Evolutionary conservation across 257 asterid species (phyloP), one percentile per base, ranked within the genome.

Genomic region (Solanum sitiens): DNA sequence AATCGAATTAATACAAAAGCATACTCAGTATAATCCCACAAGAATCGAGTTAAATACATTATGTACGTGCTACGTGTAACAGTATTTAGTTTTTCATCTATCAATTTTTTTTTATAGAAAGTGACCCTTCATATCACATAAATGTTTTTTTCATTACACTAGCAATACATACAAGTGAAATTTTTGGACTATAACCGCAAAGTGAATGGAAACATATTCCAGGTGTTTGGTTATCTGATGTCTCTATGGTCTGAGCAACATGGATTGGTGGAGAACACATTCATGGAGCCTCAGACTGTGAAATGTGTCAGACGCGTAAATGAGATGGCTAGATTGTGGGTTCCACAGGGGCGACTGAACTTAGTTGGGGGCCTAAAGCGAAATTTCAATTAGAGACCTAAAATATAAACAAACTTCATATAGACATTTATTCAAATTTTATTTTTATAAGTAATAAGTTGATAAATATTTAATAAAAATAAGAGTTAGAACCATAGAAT

Each of bases 151-250:
- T 12, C 53, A 12, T 45, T 45, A 45, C 53, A 45, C 50, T 45
- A 45, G 50, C 15, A 45, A 45, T 11, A 12, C 50, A 45, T 45
- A 45, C 53, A 23, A 23, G 71, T 35, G 80, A 73, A 73, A 73
- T 73, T 73, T 37, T 37, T 18, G 4, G 27, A 72, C 8, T 33
- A 63, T 11, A 63, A 63, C 32, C 3, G 5, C 32, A 23, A 23
- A 63, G 71, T 63, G 15, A 63, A 63, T 63, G 32, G 30, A 63
- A 63, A 63, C 74, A 68, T 68, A 45, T 45, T 45, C 85, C 91
- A 95, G 98, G 83, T 95, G 75, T 91, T 92, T 44, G 98, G 98
- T 82, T 95, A 95, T 86, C 87, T 98, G 2, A 63, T 63, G 32
- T 63, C 16, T n/a, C 71, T 63, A 5, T 63, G 71, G 71, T 23